Evolutionary conservation across 2,329 filamentous ascomycete species (phyloP).

Genomic region (Gaeumannomyces sp.): DNA sequence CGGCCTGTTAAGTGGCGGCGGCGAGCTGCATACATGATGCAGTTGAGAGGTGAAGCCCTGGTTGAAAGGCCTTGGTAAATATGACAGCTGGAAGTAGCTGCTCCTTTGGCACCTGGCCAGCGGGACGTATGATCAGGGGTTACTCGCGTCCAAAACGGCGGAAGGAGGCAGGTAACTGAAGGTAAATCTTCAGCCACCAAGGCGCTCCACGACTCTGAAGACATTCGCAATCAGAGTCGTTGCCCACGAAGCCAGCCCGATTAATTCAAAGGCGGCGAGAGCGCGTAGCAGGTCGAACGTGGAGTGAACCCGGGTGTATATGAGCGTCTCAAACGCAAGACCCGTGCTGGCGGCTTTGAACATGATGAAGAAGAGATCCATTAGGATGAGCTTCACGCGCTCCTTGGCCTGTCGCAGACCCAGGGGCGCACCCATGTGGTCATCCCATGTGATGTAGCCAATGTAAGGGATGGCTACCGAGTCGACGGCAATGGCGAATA

Average conservation of each 20-base stretch:
- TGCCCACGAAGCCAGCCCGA: constrained; percentile 19
- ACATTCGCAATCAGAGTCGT: constrained; percentile 21
- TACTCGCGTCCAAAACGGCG: too few species aligned
- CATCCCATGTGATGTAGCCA: constrained; percentile 89
- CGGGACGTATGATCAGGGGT: not conserved
- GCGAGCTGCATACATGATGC: not conserved
- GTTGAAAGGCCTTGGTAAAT: not conserved
- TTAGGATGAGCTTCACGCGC: constrained; percentile 82
- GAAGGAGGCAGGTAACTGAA: not conserved
- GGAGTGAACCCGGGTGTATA: constrained; percentile 14
- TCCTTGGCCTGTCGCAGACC: constrained; percentile 76
- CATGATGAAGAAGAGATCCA: constrained; percentile 94
- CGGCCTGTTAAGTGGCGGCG: not conserved
- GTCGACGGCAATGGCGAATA: constrained; percentile 87
- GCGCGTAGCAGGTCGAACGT: constrained; percentile 15
- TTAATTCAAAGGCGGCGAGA: constrained; percentile 19
- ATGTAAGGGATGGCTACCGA: constrained; percentile 85
- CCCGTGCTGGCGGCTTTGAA: constrained; percentile 93
- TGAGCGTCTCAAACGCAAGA: constrained; percentile 42
- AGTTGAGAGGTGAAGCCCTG: not conserved
- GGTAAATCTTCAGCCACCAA: constrained; percentile 14
- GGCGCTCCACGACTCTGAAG: constrained; percentile 19
- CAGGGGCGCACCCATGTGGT: constrained; percentile 90
- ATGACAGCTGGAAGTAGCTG: not conserved
- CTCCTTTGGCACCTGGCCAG: too few species aligned